Evolutionary conservation across 345 rosid genomes (phyloP), one percentile per base, ranked within the genome.

Genomic region (Trapa incisa): DNA sequence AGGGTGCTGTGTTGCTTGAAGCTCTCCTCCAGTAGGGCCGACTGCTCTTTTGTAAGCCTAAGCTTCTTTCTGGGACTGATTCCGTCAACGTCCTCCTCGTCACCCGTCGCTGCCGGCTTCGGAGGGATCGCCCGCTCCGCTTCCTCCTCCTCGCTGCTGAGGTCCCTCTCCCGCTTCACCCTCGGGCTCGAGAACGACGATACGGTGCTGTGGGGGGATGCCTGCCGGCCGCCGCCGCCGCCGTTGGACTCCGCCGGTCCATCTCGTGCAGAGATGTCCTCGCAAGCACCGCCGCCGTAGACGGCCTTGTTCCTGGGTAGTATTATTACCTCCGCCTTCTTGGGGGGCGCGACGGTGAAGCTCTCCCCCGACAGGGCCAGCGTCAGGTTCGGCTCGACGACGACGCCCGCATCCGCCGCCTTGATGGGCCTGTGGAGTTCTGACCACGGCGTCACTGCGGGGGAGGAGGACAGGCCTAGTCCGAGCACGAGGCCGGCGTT

Each of bases 1-100:
- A 94, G 92, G 64, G 96, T 91, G 75, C 85, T 89, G 74, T 89
- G 97, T 45, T 82, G 93, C 76, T 94, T 94, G 83, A 94, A 94
- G 83, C 89, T 87, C 57, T 90, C 97, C 73, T 94, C 99, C 5
- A 94, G 81, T 68, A 94, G 85, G 79, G 91, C 95, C 53, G 96
- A 91, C 65, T 94, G 96, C 64, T 91, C 86, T 74, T 94, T 94
- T 58, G 92, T 84, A 69, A 91, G 96, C 65, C 99, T 75, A 58
- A 94, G 99, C 66, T 94, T 94, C 83, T 91, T 94, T 70, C 97
- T 86, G 1, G 89, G 84, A 77, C 84, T 85, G 68, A 75, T 70
- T 47, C 83, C 84, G 76, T 84, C 84, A 70, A 75, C 81, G 47
- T 77, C 80, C 22, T 84, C 83, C 70, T 81, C 84, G 62, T 81